Base-by-base conservation (phyloP, 495 filamentous ascomycete species). In the Cercophora newfieldiana region DNA sequence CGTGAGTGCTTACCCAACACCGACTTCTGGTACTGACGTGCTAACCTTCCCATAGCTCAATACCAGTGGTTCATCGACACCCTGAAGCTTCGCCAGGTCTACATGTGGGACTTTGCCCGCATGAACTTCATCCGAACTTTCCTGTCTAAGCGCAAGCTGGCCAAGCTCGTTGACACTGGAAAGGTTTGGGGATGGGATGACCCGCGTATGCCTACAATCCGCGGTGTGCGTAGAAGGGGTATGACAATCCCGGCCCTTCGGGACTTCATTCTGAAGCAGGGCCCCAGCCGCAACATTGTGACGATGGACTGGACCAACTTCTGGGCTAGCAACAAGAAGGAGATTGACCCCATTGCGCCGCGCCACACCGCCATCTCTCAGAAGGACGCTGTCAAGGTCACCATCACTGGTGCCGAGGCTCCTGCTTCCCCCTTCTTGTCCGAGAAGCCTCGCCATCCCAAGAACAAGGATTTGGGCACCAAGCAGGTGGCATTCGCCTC, bases 61-160 rank as follows among this genome's bases (percentile, higher is more conserved):
- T 99, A 98, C 80, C 88, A 95, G 74, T 99, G 95, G 95, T 93
- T 99, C 83, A 74, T 96, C 31, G 88, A 96, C 64, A 86, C 91
- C 0, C 84, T 98, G 54, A 88, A 91, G 68, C 86, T 99, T 22
- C 92, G 95, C 58, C 81, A 87, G 66, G 95, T 98, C 14, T 87
- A 97, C 77, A 91, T 98, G 79, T 98, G 95, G 95, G 94, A 97
- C 77, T 99, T 98, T 79, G 87, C 94, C 47, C 89, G 95, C 71
- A 92, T 98, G 85, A 97, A 97, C 84, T 97, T 98, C 73, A 87
- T 97, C 74, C 86, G 56, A 48, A 73, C 71, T 12, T 71, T 73
- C 65, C 48, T 74, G 83, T 97, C 64, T 85, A 99, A 98, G 84
- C 89, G 95, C 50, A 98, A 99, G 82, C 86, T 99, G 24, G 92